A percentile compares a stretch with the other conserved stretches of the same genome.
Evolutionary conservation across 202 grass and related monocot genomes (phyloP).

Genomic region (Setaria viridis): DNA sequence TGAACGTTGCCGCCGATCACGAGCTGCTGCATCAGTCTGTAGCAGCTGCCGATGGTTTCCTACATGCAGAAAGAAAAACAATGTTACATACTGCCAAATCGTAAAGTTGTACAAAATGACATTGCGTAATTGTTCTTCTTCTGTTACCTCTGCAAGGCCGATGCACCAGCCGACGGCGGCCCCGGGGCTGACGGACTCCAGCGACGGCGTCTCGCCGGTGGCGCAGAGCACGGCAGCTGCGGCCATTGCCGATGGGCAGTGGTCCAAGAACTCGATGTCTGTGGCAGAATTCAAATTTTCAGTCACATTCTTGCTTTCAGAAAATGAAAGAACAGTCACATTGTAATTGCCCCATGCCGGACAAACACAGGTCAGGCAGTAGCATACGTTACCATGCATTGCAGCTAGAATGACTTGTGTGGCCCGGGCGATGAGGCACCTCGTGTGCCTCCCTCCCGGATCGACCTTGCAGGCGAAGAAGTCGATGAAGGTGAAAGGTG

Average conservation of each 20-base stretch:
- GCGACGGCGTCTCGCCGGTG: conserved; percentile 56
- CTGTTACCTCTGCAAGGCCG: conserved; percentile 79
- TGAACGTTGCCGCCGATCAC: conserved; percentile 50
- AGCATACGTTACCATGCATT: conserved; percentile 61
- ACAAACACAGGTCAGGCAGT: background rate
- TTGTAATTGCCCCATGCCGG: background rate
- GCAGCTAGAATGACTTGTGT: conserved; percentile 73
- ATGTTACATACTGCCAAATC: conserved; percentile 7
- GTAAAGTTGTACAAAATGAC: background rate
- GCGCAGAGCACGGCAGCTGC: conserved; percentile 85
- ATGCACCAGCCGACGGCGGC: conserved; percentile 75
- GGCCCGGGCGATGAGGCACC: conserved; percentile 60
- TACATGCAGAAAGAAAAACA: conserved; percentile 30
- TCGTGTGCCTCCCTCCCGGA: conserved; percentile 59
- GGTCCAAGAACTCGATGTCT: conserved; percentile 79
- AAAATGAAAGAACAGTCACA: too few relatives aligned
- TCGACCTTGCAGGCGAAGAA: conserved; percentile 88
- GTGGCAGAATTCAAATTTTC: conserved; percentile 40
- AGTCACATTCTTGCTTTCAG: background rate
- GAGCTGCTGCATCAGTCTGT: conserved; percentile 70
- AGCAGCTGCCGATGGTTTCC: conserved; percentile 81
- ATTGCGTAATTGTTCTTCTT: background rate
- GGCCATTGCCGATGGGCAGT: conserved; percentile 85
- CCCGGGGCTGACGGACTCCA: conserved; percentile 54
- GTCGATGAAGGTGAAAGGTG: conserved; percentile 84